phyloP scores from a whole-genome alignment of 2,329 filamentous ascomycete genomes.

The Mariannaea elegans region DNA sequence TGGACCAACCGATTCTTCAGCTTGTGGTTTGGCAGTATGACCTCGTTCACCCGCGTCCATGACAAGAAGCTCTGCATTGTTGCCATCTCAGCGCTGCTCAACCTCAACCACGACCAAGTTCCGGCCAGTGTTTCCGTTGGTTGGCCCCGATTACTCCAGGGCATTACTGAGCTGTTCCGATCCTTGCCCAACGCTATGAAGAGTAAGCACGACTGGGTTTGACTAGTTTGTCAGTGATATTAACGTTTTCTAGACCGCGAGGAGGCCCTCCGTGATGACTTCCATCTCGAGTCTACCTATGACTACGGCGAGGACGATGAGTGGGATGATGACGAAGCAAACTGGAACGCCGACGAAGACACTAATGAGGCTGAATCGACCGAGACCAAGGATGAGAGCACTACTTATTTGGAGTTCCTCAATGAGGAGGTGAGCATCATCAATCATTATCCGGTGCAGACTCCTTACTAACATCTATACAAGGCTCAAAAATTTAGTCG shows the following conservation, averaged over 20 bases:
- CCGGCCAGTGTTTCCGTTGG: slow-evolving; percentile 93
- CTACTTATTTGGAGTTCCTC: slow-evolving; percentile 94
- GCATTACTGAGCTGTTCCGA: slow-evolving; percentile 90
- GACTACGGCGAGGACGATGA: slow-evolving; percentile 80
- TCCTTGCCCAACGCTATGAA: slow-evolving; percentile 88
- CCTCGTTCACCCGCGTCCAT: slow-evolving; percentile 90
- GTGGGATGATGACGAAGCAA: slow-evolving; percentile 81
- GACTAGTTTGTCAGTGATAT: neutral
- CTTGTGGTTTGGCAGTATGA: slow-evolving; percentile 96
- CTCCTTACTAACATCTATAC: slow-evolving; percentile 31
- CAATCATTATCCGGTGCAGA: neutral
- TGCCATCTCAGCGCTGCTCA: slow-evolving; percentile 87
- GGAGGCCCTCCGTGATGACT: slow-evolving; percentile 90
- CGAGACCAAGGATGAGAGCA: slow-evolving; percentile 88
- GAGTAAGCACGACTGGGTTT: slow-evolving; percentile 61
- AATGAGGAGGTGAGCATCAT: slow-evolving; percentile 82
- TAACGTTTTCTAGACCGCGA: slow-evolving; percentile 74
- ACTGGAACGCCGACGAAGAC: slow-evolving; percentile 81
- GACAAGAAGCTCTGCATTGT: slow-evolving; percentile 99
- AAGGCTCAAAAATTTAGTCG: slow-evolving; percentile 86
- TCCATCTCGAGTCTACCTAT: slow-evolving; percentile 71
- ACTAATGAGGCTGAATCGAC: slow-evolving; percentile 69
- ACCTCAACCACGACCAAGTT: slow-evolving; percentile 80
- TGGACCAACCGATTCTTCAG: slow-evolving; percentile 99
- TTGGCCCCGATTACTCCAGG: slow-evolving; percentile 90